Percentiles rank a stretch among this genome's conserved stretches.
Conservation (phyloP, 805 yeast genomes). For the Kazachstania africana region DNA sequence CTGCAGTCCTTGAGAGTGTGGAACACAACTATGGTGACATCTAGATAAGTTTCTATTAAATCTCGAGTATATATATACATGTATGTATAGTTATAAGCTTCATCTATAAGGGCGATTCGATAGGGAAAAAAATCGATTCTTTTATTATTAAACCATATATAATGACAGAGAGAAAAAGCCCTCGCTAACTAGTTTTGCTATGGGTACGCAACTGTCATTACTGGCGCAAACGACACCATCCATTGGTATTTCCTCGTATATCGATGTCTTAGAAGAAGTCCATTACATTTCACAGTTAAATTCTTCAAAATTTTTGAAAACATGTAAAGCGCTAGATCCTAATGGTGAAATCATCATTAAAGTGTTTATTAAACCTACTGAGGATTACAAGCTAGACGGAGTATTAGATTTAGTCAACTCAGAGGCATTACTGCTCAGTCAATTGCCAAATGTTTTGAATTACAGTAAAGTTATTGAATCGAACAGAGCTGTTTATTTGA, state of each 20-base stretch:
- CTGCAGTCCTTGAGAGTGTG: constrained; percentile 13
- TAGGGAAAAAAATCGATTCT: no score
- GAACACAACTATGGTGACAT: constrained; percentile 3
- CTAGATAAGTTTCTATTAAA: no score
- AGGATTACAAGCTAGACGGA: constrained; percentile 12
- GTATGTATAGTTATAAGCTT: no score
- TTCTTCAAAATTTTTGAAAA: constrained; percentile 74
- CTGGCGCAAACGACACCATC: constrained; percentile 87
- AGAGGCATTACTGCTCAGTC: constrained; percentile 29
- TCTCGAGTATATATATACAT: no score
- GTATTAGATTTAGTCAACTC: constrained; percentile 27
- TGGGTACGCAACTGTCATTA: constrained; percentile 84
- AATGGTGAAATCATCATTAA: constrained; percentile 70
- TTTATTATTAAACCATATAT: no score
- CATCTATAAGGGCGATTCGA: no score
- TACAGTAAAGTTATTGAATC: constrained; percentile 72
- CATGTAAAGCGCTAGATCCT: constrained; percentile 66
- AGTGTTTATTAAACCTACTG: constrained; percentile 63
- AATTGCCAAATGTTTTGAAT: constrained; percentile 53
- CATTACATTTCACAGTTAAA: constrained; percentile 70
- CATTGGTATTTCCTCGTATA: constrained; percentile 80
- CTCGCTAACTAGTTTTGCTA: no score
- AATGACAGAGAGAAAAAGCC: no score
- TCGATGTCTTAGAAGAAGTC: constrained; percentile 63
- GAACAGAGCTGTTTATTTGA: constrained; percentile 81